Conservation (phyloP, 352 stramenopile genomes). For the Achlya hypogyna region DNA sequence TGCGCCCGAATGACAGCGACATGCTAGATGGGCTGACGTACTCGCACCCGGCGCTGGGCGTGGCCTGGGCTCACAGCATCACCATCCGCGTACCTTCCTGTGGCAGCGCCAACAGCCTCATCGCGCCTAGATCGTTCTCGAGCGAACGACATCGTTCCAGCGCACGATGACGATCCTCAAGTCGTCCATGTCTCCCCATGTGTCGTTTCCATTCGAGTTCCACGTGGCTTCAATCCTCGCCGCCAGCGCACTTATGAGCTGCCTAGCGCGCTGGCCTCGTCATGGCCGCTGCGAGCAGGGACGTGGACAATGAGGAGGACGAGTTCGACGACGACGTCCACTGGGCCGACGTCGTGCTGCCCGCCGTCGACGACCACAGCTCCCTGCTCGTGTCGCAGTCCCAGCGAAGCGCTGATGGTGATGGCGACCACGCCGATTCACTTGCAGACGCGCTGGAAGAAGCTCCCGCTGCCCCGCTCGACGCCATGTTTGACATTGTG, state of each 20-base stretch:
- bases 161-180: constrained; percentile 7
- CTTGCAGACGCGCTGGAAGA: not conserved
- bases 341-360: constrained; percentile 17
- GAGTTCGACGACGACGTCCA: not conserved
- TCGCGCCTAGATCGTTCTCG: not conserved
- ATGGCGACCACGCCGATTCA: constrained; percentile 21
- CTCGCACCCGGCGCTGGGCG: constrained; percentile 51
- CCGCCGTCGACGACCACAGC: constrained; percentile 31
- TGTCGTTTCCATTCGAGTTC: not conserved
- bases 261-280: not conserved
- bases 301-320: not conserved
- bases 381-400: constrained; percentile 56
- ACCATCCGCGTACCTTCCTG: constrained; percentile 34
- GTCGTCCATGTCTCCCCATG: not conserved
- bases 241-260: no score
- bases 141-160: not conserved
- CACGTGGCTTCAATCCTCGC: no score
- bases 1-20: not conserved
- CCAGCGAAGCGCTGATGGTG: constrained; percentile 38
- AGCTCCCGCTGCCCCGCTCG: constrained; percentile 12
- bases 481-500: constrained; percentile 31
- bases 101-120: not conserved
- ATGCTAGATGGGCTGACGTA: constrained; percentile 34
- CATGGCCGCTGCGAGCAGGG: not conserved
- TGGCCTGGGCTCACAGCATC: constrained; percentile 62